Base-by-base conservation (phyloP, 2,329 filamentous ascomycete species). In the Ophidiomyces ophidiicola region DNA sequence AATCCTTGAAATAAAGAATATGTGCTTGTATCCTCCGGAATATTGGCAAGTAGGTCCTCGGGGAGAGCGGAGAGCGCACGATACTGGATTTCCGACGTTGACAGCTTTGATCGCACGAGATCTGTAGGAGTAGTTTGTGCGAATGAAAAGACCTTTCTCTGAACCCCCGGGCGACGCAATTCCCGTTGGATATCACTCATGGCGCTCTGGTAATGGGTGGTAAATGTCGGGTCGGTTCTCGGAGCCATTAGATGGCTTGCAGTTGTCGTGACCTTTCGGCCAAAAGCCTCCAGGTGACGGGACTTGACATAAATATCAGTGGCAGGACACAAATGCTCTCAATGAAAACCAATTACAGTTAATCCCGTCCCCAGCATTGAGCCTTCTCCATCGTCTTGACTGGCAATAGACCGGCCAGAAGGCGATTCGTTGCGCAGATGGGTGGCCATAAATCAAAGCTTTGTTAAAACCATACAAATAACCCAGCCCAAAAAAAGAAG, bases 1-100 rank as follows among this genome's bases (percentile, higher is more conserved):
- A 98, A 98, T 48, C 90, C 90, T 60, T 98, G 84, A 60, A 98
- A 96, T 31, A 98, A 70, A 28, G 87, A 94, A 64, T 93, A 98
- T 11, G 78, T 69, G 61, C 83, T 92, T 15, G 80, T 78, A 56
- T 80, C 74, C 44, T 93, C 85, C 50, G 90, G 90, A 36, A 94
- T 88, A 57, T 94, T 87, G 49, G 70, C 69, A 32, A 98, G 74
- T 50, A 98, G 73, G 46, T 94, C 87, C 62, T 98, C 88, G 35
- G 90, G 78, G 24, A 98, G 70, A 56, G 82, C 87, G 31, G 85
- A 79, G 41, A 96, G 66, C 33, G 90, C 90, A 49, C 90, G 82
- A 52, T 93, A 87, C 62, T 94, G 86, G 51, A 96, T 96, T 66
- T 98, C 90, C 48, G 76, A 70, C 14, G 83, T 82, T 29, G 86